Evolutionary conservation across 2,329 filamentous ascomycete species (phyloP).

Genomic region (Paracoccidioides lutzii): DNA sequence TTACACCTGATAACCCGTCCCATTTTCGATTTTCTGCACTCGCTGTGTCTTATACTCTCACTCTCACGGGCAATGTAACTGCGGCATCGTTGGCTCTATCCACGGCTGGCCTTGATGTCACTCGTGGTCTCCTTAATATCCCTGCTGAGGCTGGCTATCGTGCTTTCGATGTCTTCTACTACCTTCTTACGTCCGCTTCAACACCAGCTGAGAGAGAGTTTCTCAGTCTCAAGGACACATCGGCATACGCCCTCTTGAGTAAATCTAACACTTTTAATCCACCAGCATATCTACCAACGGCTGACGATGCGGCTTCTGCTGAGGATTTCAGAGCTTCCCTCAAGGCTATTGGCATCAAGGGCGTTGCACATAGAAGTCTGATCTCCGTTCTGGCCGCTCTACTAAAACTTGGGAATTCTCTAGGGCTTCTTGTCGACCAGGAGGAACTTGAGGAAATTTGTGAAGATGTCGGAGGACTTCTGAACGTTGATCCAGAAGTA

Average conservation of each 20-base stretch:
- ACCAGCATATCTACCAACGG: conserved; percentile 78
- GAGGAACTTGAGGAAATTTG: conserved; percentile 76
- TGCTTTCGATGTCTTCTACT: conserved; percentile 97
- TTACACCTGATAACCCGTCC: conserved; percentile 82
- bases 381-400: conserved; percentile 77
- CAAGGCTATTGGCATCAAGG: conserved; percentile 89
- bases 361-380: conserved; percentile 64
- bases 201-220: conserved; percentile 82
- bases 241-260: conserved; percentile 64
- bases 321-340: conserved; percentile 83
- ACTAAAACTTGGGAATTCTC: conserved; percentile 80
- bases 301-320: conserved; percentile 80
- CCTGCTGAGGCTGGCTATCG: conserved; percentile 69
- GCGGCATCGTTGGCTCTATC: conserved; percentile 66
- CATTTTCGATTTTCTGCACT: conserved; percentile 67
- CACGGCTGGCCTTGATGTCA: conserved; percentile 75
- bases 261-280: conserved; percentile 75
- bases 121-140: conserved; percentile 65
- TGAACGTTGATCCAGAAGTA: conserved; percentile 77
- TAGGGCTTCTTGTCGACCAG: conserved; percentile 71
- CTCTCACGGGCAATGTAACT: conserved; percentile 64
- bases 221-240: conserved; percentile 62
- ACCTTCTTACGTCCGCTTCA: conserved; percentile 81
- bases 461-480: conserved; percentile 74
- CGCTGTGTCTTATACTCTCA: conserved; percentile 68